Base-by-base conservation (phyloP, 2,329 filamentous ascomycete species). In the Sordariomycetes sp. region DNA sequence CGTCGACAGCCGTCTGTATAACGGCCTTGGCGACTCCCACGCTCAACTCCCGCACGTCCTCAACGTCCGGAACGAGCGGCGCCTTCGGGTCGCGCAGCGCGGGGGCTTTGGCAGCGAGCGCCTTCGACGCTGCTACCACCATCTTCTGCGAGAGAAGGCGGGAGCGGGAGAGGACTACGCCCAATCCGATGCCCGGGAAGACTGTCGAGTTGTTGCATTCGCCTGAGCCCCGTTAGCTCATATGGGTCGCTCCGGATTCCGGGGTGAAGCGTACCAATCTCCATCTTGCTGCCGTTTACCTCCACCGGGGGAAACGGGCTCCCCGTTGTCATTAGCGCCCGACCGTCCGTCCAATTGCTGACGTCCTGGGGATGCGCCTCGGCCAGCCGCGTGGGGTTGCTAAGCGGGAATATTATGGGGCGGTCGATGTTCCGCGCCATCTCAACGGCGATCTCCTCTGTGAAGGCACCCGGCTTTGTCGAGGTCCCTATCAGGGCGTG, bases 191-290 rank as follows among this genome's bases (percentile, higher is more conserved):
- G 0, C 89, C 89, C 0, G 90, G 90, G 68, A 95, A 95, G 17
- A 86, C 86, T 36, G 88, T 87, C 1, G 84, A 87, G 71, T 95
- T 95, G 72, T 95, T 95, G 72, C 90, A 95, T 69, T 95, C 90
- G 25, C 42, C 55, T 56, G 13, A 2, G 22, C 10, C 17, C 20
- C 22, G 7, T 50, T 50, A 50, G 45, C 45, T 22, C 10, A 12
- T 12, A 20, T 22, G 4, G 42, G 8, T 45, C 7, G 15, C 15
- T 2, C 39, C 17, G n/a, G 45, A 20, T 8, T 50, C 3, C 13
- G 45, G 22, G 3, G n/a, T 12, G 10, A 24, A 20, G 48, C 28
- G 28, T 42, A 56, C 55, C 55, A 25, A 56, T 56, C 22, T 56
- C 75, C 78, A 10, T 72, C 67, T 0, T 65, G n/a, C 1, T 75